phyloP scores from a whole-genome alignment of 1,284 basidiomycete genomes.

The Tetrapyrgos nigripes region DNA sequence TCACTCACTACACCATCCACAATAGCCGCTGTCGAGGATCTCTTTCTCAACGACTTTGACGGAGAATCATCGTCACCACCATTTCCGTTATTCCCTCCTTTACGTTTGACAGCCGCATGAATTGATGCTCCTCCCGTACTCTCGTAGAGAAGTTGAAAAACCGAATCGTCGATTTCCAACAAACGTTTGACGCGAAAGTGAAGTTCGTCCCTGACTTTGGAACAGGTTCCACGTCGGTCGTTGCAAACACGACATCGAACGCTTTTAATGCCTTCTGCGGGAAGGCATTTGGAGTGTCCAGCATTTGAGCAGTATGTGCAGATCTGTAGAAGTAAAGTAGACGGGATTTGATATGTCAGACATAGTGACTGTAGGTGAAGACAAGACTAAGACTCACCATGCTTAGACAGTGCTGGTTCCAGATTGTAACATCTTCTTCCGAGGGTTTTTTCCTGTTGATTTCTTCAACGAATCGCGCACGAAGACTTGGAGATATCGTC shows the following conservation, averaged over 20 bases:
- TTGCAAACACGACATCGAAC: neutral
- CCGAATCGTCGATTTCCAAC: neutral
- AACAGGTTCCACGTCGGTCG: neutral
- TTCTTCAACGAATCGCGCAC: neutral
- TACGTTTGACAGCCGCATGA: neutral
- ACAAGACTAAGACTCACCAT: constrained; percentile 3
- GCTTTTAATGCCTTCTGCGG: neutral
- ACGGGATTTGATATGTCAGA: neutral
- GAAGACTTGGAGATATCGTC: neutral
- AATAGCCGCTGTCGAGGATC: neutral
- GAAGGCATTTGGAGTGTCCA: neutral
- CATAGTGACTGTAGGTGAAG: neutral
- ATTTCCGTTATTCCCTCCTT: neutral
- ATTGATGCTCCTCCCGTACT: neutral
- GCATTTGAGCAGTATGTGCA: neutral
- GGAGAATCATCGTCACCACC: neutral
- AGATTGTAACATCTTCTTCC: neutral
- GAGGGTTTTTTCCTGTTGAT: neutral
- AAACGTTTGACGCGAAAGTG: neutral
- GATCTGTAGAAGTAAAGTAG: neutral
- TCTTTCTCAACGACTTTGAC: neutral
- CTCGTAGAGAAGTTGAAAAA: neutral
- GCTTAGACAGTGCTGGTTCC: neutral
- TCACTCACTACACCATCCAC: neutral
- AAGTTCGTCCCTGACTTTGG: neutral